Evolutionary conservation across 176 grass and related monocot species (phyloP).

Genomic region (Cenchrus purpureus): DNA sequence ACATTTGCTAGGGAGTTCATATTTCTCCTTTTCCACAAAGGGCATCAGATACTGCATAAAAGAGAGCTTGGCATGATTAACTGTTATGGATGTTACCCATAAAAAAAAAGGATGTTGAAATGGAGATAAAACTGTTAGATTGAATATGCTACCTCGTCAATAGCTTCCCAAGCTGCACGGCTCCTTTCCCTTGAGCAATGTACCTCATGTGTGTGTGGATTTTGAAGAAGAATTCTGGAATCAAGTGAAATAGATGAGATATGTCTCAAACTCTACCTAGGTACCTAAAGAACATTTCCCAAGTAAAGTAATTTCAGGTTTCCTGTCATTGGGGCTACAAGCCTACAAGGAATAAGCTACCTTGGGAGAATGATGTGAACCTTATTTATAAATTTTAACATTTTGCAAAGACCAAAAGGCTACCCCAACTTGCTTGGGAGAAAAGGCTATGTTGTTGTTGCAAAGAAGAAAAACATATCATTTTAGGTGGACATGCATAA

Average conservation of each 20-base stretch:
- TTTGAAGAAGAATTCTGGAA: slow-evolving; percentile 71
- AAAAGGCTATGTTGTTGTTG: too few species aligned
- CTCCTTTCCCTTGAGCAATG: slow-evolving; percentile 98
- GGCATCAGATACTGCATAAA: slow-evolving; percentile 92
- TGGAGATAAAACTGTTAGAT: slow-evolving; percentile 19
- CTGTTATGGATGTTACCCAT: background rate
- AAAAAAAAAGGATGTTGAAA: background rate
- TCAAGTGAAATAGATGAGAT: slow-evolving; percentile 29
- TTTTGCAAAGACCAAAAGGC: background rate
- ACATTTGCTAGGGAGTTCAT: slow-evolving; percentile 79
- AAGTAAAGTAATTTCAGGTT: background rate
- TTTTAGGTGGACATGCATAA: slow-evolving; percentile 1
- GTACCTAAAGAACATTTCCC: background rate
- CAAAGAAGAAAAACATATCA: slow-evolving; percentile 6
- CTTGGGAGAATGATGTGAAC: background rate
- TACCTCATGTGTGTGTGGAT: slow-evolving; percentile 58
- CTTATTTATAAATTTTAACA: slow-evolving; percentile 6
- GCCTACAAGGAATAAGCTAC: background rate
- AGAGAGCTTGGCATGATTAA: slow-evolving; percentile 21
- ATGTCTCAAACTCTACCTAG: slow-evolving; percentile 29
- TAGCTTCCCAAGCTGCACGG: slow-evolving; percentile 76
- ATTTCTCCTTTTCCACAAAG: slow-evolving; percentile 87
- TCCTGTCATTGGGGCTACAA: background rate
- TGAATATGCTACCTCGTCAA: slow-evolving; percentile 74
- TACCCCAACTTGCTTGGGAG: too few species aligned